A percentile compares a stretch with the other conserved stretches of the same genome.
Conservation (phyloP, 371 early-diverging fungal species). For the Mucor racemosus region DNA sequence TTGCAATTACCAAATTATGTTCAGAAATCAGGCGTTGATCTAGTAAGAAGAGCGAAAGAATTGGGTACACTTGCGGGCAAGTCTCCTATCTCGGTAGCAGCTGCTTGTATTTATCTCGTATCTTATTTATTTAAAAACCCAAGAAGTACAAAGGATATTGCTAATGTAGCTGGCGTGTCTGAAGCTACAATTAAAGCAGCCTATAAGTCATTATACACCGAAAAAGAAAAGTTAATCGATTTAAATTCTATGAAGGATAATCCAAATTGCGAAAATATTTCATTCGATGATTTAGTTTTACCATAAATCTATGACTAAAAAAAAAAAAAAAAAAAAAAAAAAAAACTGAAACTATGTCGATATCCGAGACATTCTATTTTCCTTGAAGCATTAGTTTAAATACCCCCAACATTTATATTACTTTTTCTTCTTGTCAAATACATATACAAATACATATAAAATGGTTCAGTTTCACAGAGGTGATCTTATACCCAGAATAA, state of each 20-base stretch:
- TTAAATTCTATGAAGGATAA: constrained; percentile 45
- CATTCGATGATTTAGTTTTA: constrained; percentile 48
- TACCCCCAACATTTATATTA: not conserved
- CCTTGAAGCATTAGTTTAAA: not conserved
- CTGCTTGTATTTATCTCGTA: constrained; percentile 87
- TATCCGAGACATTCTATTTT: not conserved
- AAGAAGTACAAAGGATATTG: constrained; percentile 77
- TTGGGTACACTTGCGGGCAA: constrained; percentile 87
- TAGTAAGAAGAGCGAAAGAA: constrained; percentile 78
- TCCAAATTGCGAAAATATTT: constrained; percentile 44
- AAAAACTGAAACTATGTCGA: not conserved
- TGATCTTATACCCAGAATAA: constrained; percentile 17
- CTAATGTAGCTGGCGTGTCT: constrained; percentile 82
- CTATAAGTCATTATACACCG: constrained; percentile 70
- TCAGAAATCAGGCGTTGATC: constrained; percentile 67
- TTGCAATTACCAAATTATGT: constrained; percentile 73
- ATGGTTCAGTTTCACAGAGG: constrained; percentile 32
- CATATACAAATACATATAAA: not conserved
- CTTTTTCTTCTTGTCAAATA: not conserved
- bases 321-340: not conserved
- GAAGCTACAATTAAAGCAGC: constrained; percentile 90
- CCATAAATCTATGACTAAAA: constrained; percentile 33
- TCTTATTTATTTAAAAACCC: constrained; percentile 67
- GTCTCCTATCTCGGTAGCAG: constrained; percentile 88
- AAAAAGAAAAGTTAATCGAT: constrained; percentile 61